Percentiles rank a stretch among this genome's conserved stretches.
Conservation (phyloP, 1,284 basidiomycete genomes). For the Thecaphora thlaspeos region DNA sequence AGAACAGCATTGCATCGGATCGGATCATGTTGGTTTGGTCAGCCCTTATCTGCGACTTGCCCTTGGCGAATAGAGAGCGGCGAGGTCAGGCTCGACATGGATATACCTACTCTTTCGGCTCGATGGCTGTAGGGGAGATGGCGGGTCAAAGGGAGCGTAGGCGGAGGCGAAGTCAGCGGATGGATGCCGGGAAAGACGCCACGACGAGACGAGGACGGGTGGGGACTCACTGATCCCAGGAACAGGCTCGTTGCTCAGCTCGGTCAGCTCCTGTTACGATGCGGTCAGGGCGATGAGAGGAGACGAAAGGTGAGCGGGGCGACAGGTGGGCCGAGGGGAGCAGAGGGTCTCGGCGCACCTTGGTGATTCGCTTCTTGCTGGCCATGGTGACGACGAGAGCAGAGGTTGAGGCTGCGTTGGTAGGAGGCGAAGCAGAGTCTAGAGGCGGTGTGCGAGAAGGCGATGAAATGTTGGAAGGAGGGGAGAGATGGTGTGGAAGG, state of each 20-base stretch:
- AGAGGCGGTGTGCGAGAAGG: no score
- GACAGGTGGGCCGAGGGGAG: neutral
- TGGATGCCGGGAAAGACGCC: neutral
- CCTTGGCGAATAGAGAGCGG: no score
- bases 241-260: slow-evolving; percentile 41
- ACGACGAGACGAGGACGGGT: no score
- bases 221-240: slow-evolving; percentile 27
- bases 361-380: slow-evolving; percentile 34
- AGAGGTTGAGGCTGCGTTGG: no score
- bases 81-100: no score
- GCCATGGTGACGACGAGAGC: slow-evolving; percentile 13
- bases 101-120: slow-evolving; percentile 33
- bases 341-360: neutral
- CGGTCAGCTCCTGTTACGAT: slow-evolving; percentile 32
- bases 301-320: neutral
- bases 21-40: neutral
- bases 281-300: no score
- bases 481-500: no score
- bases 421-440: no score
- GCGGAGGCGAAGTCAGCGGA: neutral
- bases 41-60: no score
- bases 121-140: slow-evolving; percentile 16
- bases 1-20: neutral
- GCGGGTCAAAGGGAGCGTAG: neutral
- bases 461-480: no score